phyloP scores from a whole-genome alignment of 257 asterid species.

The Jacaranda mimosifolia region DNA sequence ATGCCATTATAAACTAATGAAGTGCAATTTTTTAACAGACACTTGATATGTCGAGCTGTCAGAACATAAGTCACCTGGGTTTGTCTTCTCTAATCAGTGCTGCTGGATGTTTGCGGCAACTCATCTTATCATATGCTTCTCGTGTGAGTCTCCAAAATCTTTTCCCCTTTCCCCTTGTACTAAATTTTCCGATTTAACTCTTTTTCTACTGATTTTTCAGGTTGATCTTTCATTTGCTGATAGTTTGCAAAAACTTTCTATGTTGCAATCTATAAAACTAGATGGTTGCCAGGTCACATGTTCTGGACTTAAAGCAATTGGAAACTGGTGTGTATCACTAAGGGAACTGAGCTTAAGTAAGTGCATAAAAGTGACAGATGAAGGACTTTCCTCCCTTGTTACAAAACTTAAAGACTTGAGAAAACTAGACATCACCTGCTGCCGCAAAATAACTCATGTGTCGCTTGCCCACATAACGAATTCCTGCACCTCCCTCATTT shows the following conservation, averaged over 20 bases:
- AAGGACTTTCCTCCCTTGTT: conserved; percentile 78
- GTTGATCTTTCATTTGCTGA: conserved; percentile 80
- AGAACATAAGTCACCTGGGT: conserved; percentile 73
- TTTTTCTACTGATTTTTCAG: conserved; percentile 49
- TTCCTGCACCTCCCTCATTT: conserved; percentile 72
- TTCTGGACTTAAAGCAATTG: conserved; percentile 84
- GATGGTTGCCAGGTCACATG: conserved; percentile 88
- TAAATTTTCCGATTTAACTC: not conserved
- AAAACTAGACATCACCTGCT: conserved; percentile 89
- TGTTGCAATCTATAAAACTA: conserved; percentile 71
- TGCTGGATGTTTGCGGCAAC: conserved; percentile 66
- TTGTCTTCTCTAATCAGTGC: conserved; percentile 78
- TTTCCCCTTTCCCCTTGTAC: not conserved
- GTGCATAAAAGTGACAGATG: conserved; percentile 86
- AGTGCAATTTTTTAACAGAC: conserved; percentile 58
- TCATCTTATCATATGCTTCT: conserved; percentile 76
- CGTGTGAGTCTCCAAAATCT: conserved; percentile 55
- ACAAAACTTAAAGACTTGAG: conserved; percentile 68
- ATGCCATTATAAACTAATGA: not conserved
- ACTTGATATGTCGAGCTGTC: conserved; percentile 92
- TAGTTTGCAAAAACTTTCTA: conserved; percentile 75
- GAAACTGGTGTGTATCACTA: conserved; percentile 71
- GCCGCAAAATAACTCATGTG: conserved; percentile 72
- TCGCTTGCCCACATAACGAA: conserved; percentile 73
- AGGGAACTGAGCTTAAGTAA: conserved; percentile 81